Base-by-base conservation (phyloP, 768 basidiomycete species). In the Nevesoporus exiguus region DNA sequence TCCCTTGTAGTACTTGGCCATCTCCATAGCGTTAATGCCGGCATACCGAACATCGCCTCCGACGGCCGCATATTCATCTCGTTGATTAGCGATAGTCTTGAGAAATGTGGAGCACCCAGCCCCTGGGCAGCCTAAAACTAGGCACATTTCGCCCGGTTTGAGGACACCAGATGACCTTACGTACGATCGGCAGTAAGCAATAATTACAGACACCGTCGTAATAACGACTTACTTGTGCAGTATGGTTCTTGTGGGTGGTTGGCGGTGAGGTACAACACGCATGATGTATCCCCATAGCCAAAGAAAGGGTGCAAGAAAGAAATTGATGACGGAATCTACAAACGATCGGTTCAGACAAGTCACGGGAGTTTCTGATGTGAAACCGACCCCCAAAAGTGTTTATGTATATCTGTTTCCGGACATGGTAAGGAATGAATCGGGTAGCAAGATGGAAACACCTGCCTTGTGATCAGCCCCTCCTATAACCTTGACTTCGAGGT, bases 81-180 rank as follows among this genome's bases (percentile, higher is more conserved):
- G 79, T 56, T 85, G 79, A 66, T 94, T 93, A 19, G 93, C 81
- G 55, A 96, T 85, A 0, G 84, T 71, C 70, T 91, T 93, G 21
- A 96, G 77, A 73, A 96, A 93, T 0, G 93, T 89, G 1, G 86
- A 83, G 66, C 93, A 95, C 31, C 93, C 93, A 6, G 89, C 80
- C 1, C 87, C 88, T 5, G 92, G 92, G 51, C 89, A 85, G 19
- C 92, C 92, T 13, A 90, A 76, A 21, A 89, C 90, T 7, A 93
- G 79, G 64, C 90, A 86, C 91, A 94, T 93, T 76, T 94, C 86
- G 17, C 90, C 85, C 0, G 88, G 81, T 57, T 87, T 84, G 37
- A 91, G 70, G 17, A 84, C 74, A 37, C 90, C 91, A 7, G 82
- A 84, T 21, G 80, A 80, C 57, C 84, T 84, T 54, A n/a, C 33